Percentiles rank a stretch among this genome's conserved stretches.
These are phyloP conservation scores for Pleurotus pulmonarius DNA, from an alignment of 768 basidiomycete genomes.

Conservation along the genomic window DNA sequence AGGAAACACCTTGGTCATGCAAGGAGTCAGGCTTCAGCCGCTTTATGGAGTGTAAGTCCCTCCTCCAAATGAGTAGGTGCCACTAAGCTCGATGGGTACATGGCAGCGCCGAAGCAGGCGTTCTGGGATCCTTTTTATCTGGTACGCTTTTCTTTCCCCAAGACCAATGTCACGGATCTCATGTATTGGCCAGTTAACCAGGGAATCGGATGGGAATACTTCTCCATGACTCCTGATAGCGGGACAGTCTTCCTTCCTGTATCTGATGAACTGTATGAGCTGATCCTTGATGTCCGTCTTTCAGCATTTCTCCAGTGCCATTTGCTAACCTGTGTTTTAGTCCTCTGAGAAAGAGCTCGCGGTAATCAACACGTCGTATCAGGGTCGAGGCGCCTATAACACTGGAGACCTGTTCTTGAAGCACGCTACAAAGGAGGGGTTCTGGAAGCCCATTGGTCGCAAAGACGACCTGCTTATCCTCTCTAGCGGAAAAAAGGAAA, in stretches of 20 bases:
- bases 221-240: not conserved
- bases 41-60: slow-evolving; percentile 3
- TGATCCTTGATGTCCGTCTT: not conserved
- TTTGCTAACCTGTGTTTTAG: not conserved
- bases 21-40: not conserved
- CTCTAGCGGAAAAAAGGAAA: slow-evolving; percentile 8
- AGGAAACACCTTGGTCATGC: not conserved
- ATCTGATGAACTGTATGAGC: not conserved
- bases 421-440: slow-evolving; percentile 18
- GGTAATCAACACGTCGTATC: not conserved
- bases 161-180: too few relatives aligned
- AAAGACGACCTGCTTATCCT: not conserved
- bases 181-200: not conserved
- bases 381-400: slow-evolving; percentile 11
- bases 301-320: not conserved
- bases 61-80: not conserved
- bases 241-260: not conserved
- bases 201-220: slow-evolving; percentile 4
- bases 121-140: not conserved
- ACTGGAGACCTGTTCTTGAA: slow-evolving; percentile 19
- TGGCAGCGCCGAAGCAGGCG: not conserved
- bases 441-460: slow-evolving; percentile 13
- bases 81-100: not conserved
- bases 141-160: not conserved
- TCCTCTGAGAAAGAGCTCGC: not conserved